Percentiles rank a stretch among this genome's conserved stretches.
These are phyloP conservation scores for Coniochaeta sp. DNA, from an alignment of 2,329 filamentous ascomycete genomes.

Conservation along the genomic window DNA sequence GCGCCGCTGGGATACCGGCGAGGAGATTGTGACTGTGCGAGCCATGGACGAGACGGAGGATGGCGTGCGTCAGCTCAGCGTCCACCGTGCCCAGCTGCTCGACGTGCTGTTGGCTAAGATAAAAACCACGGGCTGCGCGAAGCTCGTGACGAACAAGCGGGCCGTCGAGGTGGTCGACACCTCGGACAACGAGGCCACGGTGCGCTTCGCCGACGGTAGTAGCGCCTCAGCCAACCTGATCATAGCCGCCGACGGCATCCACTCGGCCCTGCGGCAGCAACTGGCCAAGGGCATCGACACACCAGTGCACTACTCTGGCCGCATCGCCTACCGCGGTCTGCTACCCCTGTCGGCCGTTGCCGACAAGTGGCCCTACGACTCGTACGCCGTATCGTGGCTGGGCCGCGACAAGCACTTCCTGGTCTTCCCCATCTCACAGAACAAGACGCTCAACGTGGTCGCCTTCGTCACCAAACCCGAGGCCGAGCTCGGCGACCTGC, in stretches of 20 bases:
- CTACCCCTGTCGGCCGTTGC: conserved; percentile 9
- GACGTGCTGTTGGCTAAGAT: conserved; percentile 15
- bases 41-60: conserved; percentile 11
- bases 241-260: conserved; percentile 23
- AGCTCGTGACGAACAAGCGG: conserved; percentile 17
- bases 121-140: conserved; percentile 12
- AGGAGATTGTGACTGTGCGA: conserved; percentile 20
- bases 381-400: conserved; percentile 11
- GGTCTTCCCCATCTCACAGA: conserved; percentile 66
- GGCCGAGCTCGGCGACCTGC: conserved; percentile 73
- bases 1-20: conserved; percentile 24
- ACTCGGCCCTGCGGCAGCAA: conserved; percentile 17
- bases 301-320: conserved; percentile 11
- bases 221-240: conserved; percentile 17
- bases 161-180: conserved; percentile 10
- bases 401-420: conserved; percentile 68
- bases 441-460: conserved; percentile 58
- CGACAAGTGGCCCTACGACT: conserved; percentile 13
- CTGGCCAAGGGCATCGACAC: conserved; percentile 11
- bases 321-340: conserved; percentile 15
- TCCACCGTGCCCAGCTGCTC: conserved; percentile 17
- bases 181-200: conserved; percentile 7
- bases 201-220: conserved; percentile 17
- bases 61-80: conserved; percentile 9
- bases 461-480: conserved; percentile 90